These are phyloP conservation scores for Tetratostichococcus sp. DNA, from an alignment of 139 green algal genomes.

Conservation along the genomic window DNA sequence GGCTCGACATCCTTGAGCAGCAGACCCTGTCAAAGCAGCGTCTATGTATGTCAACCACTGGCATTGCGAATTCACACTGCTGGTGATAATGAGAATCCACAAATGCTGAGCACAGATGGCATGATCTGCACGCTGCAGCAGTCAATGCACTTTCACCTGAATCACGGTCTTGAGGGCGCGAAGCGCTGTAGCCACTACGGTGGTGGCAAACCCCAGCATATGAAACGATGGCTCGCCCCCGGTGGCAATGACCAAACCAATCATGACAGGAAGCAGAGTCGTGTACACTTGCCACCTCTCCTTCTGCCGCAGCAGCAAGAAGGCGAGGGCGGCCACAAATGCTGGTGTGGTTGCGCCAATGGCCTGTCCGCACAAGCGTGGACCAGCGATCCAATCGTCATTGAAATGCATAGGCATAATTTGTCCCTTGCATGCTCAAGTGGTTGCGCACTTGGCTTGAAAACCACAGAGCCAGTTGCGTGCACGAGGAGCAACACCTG, in stretches of 20 bases:
- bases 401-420: too few species aligned
- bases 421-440: too few species aligned
- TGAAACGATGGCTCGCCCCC: conserved; percentile 85
- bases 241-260: conserved; percentile 84
- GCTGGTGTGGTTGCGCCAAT: conserved; percentile 91
- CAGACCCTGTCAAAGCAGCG: conserved; percentile 36
- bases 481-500: too few species aligned
- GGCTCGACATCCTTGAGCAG: conserved; percentile 86
- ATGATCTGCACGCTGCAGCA: too few species aligned
- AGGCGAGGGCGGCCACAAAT: conserved; percentile 85
- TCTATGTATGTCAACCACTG: too few species aligned
- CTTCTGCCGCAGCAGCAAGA: conserved; percentile 41
- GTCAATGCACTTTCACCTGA: conserved; percentile 44
- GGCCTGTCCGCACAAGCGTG: too few species aligned
- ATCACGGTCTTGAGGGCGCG: conserved; percentile 77
- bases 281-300: conserved; percentile 72
- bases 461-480: too few species aligned
- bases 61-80: too few species aligned
- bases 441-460: too few species aligned
- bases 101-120: too few species aligned
- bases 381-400: too few species aligned
- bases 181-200: conserved; percentile 63
- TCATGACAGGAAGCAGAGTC: conserved; percentile 75
- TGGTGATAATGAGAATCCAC: too few species aligned
- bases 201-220: conserved; percentile 77